These are phyloP conservation scores for Fusarium sp. DNA, from an alignment of 2,329 filamentous ascomycete species.

Conservation along the genomic window DNA sequence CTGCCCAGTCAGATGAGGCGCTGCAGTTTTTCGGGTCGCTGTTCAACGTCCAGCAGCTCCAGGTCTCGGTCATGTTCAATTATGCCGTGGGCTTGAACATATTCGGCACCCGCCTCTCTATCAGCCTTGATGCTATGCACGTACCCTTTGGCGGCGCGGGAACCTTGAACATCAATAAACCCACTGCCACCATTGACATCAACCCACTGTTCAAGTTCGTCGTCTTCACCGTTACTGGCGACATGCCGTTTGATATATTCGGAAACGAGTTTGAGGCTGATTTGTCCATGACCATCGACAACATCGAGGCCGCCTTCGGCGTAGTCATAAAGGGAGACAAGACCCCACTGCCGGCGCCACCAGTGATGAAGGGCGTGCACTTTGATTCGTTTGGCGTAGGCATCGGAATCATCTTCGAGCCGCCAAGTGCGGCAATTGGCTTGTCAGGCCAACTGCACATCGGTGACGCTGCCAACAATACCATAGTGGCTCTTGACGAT, in stretches of 20 bases:
- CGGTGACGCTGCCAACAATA: neutral
- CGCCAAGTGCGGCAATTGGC: neutral
- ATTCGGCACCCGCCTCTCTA: neutral
- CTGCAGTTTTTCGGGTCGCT: neutral
- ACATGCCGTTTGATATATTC: neutral
- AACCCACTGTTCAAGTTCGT: neutral
- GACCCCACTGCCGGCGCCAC: neutral
- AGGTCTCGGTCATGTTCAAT: neutral
- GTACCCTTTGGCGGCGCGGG: neutral
- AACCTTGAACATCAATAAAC: neutral
- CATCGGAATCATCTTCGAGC: constrained; percentile 3
- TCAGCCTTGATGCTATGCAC: neutral
- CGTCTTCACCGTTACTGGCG: neutral
- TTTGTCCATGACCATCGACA: neutral
- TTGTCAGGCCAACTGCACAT: neutral
- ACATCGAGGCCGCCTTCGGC: neutral
- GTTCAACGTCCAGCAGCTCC: neutral
- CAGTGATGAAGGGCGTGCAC: neutral
- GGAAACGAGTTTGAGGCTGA: neutral
- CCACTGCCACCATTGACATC: constrained; percentile 6
- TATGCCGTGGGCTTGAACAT: neutral
- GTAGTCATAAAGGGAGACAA: neutral
- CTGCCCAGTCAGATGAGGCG: neutral
- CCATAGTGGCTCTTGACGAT: neutral
- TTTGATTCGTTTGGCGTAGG: neutral